Evolutionary conservation across 768 basidiomycete species (phyloP).

Genomic region (Rhizopogon roseolus): DNA sequence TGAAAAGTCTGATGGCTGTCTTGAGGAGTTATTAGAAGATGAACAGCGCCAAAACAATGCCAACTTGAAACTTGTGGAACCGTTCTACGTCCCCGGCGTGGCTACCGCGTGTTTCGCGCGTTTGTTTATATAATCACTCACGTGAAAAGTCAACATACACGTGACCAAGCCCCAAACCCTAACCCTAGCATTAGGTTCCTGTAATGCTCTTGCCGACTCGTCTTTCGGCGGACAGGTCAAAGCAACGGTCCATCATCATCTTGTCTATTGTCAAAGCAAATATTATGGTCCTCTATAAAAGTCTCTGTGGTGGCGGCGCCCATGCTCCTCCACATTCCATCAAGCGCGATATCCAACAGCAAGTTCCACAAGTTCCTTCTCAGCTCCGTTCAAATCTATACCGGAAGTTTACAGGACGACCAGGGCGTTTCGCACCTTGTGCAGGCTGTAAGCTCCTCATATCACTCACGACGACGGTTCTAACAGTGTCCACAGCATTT

Average conservation of each 20-base stretch:
- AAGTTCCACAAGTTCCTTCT: too few relatives aligned
- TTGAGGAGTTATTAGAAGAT: neutral
- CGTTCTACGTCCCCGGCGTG: constrained; percentile 9
- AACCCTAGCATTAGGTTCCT: constrained; percentile 4
- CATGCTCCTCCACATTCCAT: neutral
- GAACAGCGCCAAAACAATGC: constrained; percentile 1
- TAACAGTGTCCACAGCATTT: neutral
- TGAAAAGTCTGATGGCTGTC: constrained; percentile 17
- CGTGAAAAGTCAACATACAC: constrained; percentile 21
- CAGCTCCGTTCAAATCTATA: too few relatives aligned
- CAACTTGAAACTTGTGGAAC: neutral
- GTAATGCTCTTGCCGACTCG: too few relatives aligned
- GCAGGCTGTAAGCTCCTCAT: neutral
- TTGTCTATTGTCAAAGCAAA: neutral
- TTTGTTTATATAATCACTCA: constrained; percentile 24
- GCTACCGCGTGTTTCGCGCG: constrained; percentile 16
- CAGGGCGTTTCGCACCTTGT: neutral
- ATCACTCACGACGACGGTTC: neutral
- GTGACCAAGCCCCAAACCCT: neutral
- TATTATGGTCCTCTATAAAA: neutral
- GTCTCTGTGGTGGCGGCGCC: neutral
- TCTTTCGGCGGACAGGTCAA: neutral
- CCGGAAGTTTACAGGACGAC: too few relatives aligned
- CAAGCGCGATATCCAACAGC: neutral
- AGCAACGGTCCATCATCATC: neutral